Evolutionary conservation across 257 asterid species (phyloP).

Genomic region (Dorcoceras hygrometricum): DNA sequence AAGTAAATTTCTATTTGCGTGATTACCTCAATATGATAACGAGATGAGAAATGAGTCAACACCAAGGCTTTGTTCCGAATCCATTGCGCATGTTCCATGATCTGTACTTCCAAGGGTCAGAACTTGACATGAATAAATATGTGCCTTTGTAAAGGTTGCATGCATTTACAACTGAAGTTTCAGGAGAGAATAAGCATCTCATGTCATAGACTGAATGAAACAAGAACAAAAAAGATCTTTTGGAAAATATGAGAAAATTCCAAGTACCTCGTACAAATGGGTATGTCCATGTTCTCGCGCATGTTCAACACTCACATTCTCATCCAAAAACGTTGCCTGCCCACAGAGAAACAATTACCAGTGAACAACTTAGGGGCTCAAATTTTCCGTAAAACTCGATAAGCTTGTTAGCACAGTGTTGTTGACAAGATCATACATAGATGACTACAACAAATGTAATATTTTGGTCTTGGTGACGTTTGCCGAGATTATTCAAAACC

Average conservation of each 20-base stretch:
- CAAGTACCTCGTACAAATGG: constrained; percentile 76
- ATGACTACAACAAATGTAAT: too few relatives aligned
- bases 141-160: constrained; percentile 5
- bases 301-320: constrained; percentile 61
- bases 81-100: constrained; percentile 82
- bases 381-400: background rate
- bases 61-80: constrained; percentile 73
- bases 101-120: constrained; percentile 43
- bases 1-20: constrained; percentile 10
- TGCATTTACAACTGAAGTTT: background rate
- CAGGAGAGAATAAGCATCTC: constrained; percentile 16
- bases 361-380: background rate
- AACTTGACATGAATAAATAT: background rate
- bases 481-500: background rate
- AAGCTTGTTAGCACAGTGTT: background rate
- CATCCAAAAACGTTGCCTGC: constrained; percentile 97
- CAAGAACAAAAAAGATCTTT: background rate
- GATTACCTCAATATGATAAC: constrained; percentile 83
- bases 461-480: background rate
- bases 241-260: constrained; percentile 11
- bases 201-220: constrained; percentile 1
- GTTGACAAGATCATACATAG: background rate
- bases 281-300: constrained; percentile 94
- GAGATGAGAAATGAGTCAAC: constrained; percentile 90
- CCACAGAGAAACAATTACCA: constrained; percentile 17